Evolutionary conservation across 2,329 filamentous ascomycete species (phyloP).

Genomic region (Thelonectria olida): DNA sequence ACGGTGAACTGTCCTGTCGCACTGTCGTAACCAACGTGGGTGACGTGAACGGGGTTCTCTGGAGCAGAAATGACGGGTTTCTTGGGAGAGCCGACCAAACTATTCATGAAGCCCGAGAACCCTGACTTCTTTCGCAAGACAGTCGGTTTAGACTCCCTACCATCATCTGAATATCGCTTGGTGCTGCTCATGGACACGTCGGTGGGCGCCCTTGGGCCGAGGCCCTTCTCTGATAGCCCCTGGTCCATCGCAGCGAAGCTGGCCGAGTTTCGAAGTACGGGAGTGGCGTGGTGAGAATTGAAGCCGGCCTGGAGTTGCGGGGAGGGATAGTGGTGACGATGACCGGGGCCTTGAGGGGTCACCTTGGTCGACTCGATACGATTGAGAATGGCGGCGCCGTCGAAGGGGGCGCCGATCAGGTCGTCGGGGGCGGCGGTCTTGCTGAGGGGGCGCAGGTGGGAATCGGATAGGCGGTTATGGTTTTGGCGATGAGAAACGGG

Average conservation of each 20-base stretch:
- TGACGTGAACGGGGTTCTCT: constrained; percentile 97
- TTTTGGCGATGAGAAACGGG: constrained; percentile 36
- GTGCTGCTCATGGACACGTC: constrained; percentile 58
- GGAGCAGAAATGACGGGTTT: constrained; percentile 96
- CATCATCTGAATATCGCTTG: constrained; percentile 85
- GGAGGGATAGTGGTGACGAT: constrained; percentile 44
- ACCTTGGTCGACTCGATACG: constrained; percentile 64
- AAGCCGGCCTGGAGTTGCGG: constrained; percentile 60
- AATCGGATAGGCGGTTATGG: constrained; percentile 40
- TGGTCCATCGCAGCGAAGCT: constrained; percentile 56
- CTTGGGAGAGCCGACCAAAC: constrained; percentile 82
- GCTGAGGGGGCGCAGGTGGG: constrained; percentile 36
- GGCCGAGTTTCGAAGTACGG: constrained; percentile 70
- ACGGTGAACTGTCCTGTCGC: constrained; percentile 96
- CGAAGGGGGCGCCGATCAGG: constrained; percentile 71
- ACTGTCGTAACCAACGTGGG: constrained; percentile 97
- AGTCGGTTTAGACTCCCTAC: constrained; percentile 67
- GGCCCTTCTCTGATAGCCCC: constrained; percentile 48
- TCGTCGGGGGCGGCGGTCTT: constrained; percentile 59
- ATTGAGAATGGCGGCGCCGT: constrained; percentile 69
- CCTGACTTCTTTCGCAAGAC: constrained; percentile 85
- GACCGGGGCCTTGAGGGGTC: constrained; percentile 41
- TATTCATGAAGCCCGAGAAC: constrained; percentile 88
- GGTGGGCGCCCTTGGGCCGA: constrained; percentile 50
- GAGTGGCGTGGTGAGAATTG: constrained; percentile 60